phyloP scores from a whole-genome alignment of 441 rosid genomes.

The Arabidopsis hybrid region DNA sequence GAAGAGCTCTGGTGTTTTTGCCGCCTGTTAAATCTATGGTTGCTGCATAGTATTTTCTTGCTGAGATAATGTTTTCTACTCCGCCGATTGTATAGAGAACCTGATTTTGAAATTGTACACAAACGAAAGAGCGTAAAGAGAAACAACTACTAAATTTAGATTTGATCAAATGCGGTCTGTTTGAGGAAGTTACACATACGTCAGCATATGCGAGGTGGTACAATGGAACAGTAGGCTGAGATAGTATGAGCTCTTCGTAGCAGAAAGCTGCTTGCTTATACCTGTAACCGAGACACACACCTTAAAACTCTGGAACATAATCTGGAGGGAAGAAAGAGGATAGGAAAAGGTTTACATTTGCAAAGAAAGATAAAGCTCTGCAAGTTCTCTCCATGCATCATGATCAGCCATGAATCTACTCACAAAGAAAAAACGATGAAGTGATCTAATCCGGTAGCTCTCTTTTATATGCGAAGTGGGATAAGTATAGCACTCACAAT shows the following conservation, averaged over 20 bases:
- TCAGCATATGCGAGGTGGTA: neutral
- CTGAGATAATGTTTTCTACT: neutral
- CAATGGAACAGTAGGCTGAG: neutral
- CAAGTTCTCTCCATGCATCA: neutral
- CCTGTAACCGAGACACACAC: neutral
- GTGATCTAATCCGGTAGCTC: neutral
- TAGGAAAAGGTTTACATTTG: neutral
- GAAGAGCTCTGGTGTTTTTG: neutral
- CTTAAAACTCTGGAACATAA: neutral
- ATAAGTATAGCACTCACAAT: neutral
- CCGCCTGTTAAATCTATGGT: neutral
- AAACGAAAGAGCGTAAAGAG: neutral
- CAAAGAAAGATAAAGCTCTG: neutral
- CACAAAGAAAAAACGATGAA: neutral
- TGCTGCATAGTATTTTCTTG: neutral
- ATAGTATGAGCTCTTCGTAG: conserved; percentile 1
- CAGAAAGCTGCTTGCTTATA: neutral
- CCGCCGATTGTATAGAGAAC: neutral
- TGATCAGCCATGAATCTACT: neutral
- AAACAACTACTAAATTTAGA: neutral
- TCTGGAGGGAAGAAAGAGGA: neutral
- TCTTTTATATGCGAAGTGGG: neutral
- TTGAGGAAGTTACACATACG: neutral
- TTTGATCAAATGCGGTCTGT: neutral
- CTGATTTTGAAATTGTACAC: neutral